Base-by-base conservation (phyloP, 192 early-diverging fungal genomes). In the Phycomyces blakesleeanus region DNA sequence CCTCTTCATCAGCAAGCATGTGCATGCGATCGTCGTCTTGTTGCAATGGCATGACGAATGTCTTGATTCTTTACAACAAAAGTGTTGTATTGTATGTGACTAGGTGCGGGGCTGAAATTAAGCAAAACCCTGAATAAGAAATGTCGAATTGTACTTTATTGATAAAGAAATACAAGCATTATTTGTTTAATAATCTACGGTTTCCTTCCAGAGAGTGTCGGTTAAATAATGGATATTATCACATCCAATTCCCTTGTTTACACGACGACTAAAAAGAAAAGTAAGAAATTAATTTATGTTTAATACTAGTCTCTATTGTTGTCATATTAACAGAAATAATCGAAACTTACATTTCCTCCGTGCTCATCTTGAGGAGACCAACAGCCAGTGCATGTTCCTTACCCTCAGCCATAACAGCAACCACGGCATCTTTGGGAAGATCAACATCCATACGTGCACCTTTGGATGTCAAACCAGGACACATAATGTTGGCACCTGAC, bases 401-500 rank as follows among this genome's bases (percentile, higher is more conserved):
- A 42, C 95, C 97, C 71, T 99, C 96, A 12, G 93, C 94, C 69
- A 89, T 88, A 25, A 99, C 86, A 0, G 92, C 90, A 0, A 98
- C 97, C 21, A 92, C 76, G 0, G 87, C 64, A 20, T 84, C 89
- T 20, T 73, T 83, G 0, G 87, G 84, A 24, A 97, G 74, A 26
- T 86, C 83, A 22, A 71, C 69, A 21, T 88, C 85, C 81, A 99
- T 82, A 47, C 81, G 75, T 10, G 91, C 97, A 7, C 96, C 96
- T 27, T 88, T 86, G 37, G 93, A 95, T 15, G 97, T 99, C 72
- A 99, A 74, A 27, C 97, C 97, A 4, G 95, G 97, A 63, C 95
- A 97, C 97, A 99, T 99, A 66, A 99, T 95, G 73, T 96, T 92
- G 52, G 95, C 95, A 1, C 96, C 96, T 11, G 89, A 89, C 20